Evolutionary conservation across 108 stramenopile genomes (phyloP).

Genomic region (Craspedostauros australis): DNA sequence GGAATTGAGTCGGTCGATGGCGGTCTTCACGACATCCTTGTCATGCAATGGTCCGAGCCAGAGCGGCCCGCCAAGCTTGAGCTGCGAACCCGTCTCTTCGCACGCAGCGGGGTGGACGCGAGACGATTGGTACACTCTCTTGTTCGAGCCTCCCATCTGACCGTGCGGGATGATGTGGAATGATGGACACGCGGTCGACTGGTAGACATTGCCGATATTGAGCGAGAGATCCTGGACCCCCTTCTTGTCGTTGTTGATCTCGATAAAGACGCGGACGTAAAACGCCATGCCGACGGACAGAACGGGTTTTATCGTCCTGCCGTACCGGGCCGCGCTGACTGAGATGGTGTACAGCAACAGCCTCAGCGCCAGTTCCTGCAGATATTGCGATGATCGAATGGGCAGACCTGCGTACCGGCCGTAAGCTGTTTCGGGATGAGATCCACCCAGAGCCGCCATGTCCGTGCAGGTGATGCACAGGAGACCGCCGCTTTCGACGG

Average conservation of each 20-base stretch:
- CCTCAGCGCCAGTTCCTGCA: conserved; percentile 95
- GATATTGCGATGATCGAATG: conserved; percentile 70
- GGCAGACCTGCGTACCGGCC: conserved; percentile 90
- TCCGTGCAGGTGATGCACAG: conserved; percentile 96
- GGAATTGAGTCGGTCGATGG: conserved; percentile 57
- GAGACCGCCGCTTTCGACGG: conserved; percentile 86
- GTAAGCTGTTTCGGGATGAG: conserved; percentile 91
- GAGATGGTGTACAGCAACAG: conserved; percentile 87
- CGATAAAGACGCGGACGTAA: conserved; percentile 97
- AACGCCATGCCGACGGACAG: conserved; percentile 94
- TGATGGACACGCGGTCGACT: conserved; percentile 91
- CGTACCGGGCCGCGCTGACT: conserved; percentile 82
- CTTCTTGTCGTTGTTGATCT: conserved; percentile 82
- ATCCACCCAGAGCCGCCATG: conserved; percentile 93
- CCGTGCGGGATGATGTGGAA: conserved; percentile 65
- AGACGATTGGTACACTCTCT: conserved; percentile 44
- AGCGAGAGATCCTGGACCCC: conserved; percentile 84
- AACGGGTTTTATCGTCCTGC: conserved; percentile 85
- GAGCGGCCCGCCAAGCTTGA: conserved; percentile 91
- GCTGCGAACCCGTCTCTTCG: conserved; percentile 69
- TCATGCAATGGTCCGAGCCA: conserved; percentile 96
- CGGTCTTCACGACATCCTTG: conserved; percentile 61
- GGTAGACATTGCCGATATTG: conserved; percentile 83
- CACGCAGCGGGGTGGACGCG: conserved; percentile 33
- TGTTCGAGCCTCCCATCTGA: conserved; percentile 40